Evolutionary conservation across 441 rosid genomes (phyloP), one percentile per base, ranked within the genome.

Genomic region (Erodium moschatum): DNA sequence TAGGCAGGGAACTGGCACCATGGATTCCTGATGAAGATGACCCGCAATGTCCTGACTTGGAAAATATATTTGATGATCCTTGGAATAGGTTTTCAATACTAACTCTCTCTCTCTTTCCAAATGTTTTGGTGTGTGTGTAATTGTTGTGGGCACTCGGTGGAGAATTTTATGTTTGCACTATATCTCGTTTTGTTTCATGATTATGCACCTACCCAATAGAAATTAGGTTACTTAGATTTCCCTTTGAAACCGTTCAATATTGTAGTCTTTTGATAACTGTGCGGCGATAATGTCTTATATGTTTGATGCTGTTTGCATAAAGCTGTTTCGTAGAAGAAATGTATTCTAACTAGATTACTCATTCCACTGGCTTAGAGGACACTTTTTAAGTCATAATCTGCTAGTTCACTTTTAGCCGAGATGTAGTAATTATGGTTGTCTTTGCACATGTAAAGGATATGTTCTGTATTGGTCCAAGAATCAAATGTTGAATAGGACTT

Each of bases 1-100:
- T 31, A 64, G 92, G 72, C 79, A 95, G 92, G 77, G 93, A 85
- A 83, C 85, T 95, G 69, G 80, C 74, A 73, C 96, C 80, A 48
- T 91, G 99, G 99, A 80, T 87, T 62, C 97, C 97, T 67, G 96
- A 86, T 71, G 91, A 76, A 75, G 84, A 83, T 82, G 82, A 69
- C 75, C 92, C 85, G 27, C 84, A 75, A 58, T 77, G 78, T 73
- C 84, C 92, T 64, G 99, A 84, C 60, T 70, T 87, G 69, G 97
- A 89, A 21, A 87, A 89, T 81, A 81, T 78, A 75, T 89, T 94
- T 77, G 91, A 87, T 48, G 75, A 65, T 67, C 81, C 77, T 61
- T 70, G 86, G 84, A 81, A 84, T 68, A 90, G 97, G 97, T 95
- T 78, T 70, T 5, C 63, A 72, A 75, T 68, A 48, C 66, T 70